These are phyloP conservation scores for Hysterium pulicare DNA, from an alignment of 2,329 filamentous ascomycete genomes.

Conservation along the genomic window DNA sequence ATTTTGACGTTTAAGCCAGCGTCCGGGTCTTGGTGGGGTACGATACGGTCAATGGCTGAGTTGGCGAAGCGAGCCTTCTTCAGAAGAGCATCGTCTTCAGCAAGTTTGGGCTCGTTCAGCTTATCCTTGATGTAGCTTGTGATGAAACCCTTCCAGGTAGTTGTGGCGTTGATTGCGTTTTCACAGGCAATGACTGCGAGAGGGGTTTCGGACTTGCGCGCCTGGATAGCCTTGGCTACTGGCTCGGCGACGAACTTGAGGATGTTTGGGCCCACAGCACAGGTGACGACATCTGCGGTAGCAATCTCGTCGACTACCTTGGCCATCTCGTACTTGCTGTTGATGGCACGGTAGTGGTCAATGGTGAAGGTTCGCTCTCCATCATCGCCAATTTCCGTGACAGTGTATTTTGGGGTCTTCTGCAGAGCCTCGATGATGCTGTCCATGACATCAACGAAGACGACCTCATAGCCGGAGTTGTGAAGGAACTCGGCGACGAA, in stretches of 20 bases:
- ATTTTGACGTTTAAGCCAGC: constrained; percentile 88
- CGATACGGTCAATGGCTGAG: constrained; percentile 97
- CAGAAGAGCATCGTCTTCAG: constrained; percentile 55
- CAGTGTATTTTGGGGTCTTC: constrained; percentile 71
- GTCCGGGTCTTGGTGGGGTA: constrained; percentile 79
- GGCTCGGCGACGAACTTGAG: constrained; percentile 94
- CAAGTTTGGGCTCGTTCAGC: constrained; percentile 63
- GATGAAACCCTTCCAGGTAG: constrained; percentile 79
- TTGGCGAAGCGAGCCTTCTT: constrained; percentile 87
- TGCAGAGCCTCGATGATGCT: constrained; percentile 77
- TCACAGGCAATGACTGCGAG: constrained; percentile 95
- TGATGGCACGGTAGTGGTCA: constrained; percentile 94
- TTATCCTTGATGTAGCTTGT: constrained; percentile 62
- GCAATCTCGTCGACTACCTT: constrained; percentile 82
- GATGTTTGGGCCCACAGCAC: constrained; percentile 93
- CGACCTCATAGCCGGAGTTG: constrained; percentile 90
- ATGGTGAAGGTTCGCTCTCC: constrained; percentile 79
- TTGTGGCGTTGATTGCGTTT: constrained; percentile 93
- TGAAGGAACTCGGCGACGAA: constrained; percentile 67
- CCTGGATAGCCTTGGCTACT: constrained; percentile 90
- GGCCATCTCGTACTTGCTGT: constrained; percentile 80
- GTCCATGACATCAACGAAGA: constrained; percentile 94
- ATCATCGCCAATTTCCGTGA: constrained; percentile 86
- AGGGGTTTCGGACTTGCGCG: constrained; percentile 63
- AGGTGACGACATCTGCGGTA: constrained; percentile 87